Base-by-base conservation (phyloP, 306 rosid species). In the Quercus ilex region DNA sequence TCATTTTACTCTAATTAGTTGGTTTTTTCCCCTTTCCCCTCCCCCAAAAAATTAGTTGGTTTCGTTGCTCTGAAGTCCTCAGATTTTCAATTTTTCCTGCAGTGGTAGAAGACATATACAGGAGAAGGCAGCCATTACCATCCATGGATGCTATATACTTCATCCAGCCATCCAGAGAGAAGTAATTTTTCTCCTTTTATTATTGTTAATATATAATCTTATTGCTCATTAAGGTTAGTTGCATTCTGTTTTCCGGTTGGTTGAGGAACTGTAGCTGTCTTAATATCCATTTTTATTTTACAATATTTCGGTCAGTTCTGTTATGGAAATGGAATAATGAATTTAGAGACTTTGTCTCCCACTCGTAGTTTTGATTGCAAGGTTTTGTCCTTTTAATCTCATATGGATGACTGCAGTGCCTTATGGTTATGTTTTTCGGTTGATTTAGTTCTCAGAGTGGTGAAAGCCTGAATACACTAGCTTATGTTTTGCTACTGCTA, bases 51-150 rank as follows among this genome's bases (percentile, higher is more conserved):
- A 41, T 41, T 41, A 8, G 68, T 65, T 73, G 75, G 77, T 57
- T 81, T 23, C 31, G 10, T 81, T 76, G 80, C 23, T 33, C 74
- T 67, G 70, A 78, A 78, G 59, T 13, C 72, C 28, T 86, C 69
- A 55, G 73, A 59, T 41, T 71, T 84, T 73, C 72, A 41, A 35
- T 75, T 74, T 83, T 62, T 78, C 79, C 28, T 85, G 88, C 84
- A 95, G 99, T 95, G 96, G 99, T 93, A 7, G 99, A 95, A 79
- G 99, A 95, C 88, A 89, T 95, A 82, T 89, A 86, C 88, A 95
- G 90, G 89, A 90, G 96, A 78, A 90, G 99, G 89, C 99, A 95
- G 79, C 98, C 99, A 7, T 84, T 95, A 75, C 98, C 98, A 28
- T 83, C 93, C 64, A 86, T 93, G 97, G 99, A 95, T 90, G 97